Conservation (phyloP, 2,329 filamentous ascomycete genomes). For the Penicillium expansum region DNA sequence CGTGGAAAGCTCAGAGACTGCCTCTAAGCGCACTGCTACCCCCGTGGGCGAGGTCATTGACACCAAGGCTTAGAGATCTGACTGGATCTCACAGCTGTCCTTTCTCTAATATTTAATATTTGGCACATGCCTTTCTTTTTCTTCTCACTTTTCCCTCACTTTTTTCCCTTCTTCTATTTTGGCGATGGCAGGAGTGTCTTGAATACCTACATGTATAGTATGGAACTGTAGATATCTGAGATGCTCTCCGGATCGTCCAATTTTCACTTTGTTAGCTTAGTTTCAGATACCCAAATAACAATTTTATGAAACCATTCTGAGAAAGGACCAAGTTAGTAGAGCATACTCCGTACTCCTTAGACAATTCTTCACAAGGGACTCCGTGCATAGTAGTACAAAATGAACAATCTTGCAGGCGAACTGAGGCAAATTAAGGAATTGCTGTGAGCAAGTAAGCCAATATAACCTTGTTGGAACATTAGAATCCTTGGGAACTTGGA, state of each 20-base stretch:
- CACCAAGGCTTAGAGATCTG: constrained; percentile 24
- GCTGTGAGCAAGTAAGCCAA: neutral
- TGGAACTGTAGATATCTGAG: neutral
- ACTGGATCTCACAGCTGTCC: neutral
- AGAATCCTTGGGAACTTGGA: neutral
- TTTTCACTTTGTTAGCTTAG: neutral
- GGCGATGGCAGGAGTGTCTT: neutral
- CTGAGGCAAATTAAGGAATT: neutral
- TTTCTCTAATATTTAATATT: constrained; percentile 11
- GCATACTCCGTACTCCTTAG: no score
- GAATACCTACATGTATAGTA: neutral
- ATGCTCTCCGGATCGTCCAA: neutral
- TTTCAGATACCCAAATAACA: constrained; percentile 15
- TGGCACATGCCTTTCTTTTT: neutral
- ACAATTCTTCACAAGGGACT: no score
- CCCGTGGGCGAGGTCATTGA: constrained; percentile 24
- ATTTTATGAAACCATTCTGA: neutral
- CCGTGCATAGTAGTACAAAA: no score
- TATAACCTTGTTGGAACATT: neutral
- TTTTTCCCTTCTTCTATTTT: neutral
- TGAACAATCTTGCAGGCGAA: no score
- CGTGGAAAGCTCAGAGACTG: constrained; percentile 28
- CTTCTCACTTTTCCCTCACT: neutral
- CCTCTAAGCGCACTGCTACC: constrained; percentile 33
- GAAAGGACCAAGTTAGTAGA: neutral